Conservation (phyloP, 768 basidiomycete genomes). For the Naganishia kalamii region DNA sequence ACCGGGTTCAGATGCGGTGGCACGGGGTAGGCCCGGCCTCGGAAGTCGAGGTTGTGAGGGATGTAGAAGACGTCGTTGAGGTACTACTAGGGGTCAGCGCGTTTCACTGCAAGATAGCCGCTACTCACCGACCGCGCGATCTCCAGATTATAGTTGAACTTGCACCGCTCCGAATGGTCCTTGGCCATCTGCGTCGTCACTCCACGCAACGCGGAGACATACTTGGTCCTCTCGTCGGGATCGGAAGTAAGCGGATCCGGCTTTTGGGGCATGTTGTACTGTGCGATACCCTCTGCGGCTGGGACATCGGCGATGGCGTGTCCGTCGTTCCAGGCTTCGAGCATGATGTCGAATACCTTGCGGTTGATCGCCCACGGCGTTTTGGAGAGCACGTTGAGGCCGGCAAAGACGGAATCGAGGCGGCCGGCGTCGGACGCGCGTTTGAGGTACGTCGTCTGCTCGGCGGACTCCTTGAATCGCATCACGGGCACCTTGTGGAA, state of each 20-base stretch:
- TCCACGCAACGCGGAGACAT: constrained; percentile 55
- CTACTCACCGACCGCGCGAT: constrained; percentile 63
- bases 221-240: constrained; percentile 56
- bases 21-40: constrained; percentile 92
- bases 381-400: constrained; percentile 78
- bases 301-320: constrained; percentile 77
- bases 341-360: constrained; percentile 64
- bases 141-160: constrained; percentile 92
- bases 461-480: constrained; percentile 85
- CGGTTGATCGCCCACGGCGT: constrained; percentile 89
- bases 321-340: constrained; percentile 81
- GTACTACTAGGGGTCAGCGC: constrained; percentile 49
- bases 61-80: constrained; percentile 80
- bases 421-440: constrained; percentile 67
- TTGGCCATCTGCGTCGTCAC: constrained; percentile 61
- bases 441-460: constrained; percentile 71
- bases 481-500: constrained; percentile 69
- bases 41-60: constrained; percentile 95
- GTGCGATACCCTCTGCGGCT: constrained; percentile 55
- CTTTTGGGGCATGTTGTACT: constrained; percentile 51
- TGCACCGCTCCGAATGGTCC: constrained; percentile 86
- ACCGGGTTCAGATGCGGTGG: constrained; percentile 93
- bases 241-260: constrained; percentile 54
- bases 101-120: neutral
- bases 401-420: constrained; percentile 77